phyloP scores from a whole-genome alignment of 371 early-diverging fungal genomes.

The Mortierella sp. region DNA sequence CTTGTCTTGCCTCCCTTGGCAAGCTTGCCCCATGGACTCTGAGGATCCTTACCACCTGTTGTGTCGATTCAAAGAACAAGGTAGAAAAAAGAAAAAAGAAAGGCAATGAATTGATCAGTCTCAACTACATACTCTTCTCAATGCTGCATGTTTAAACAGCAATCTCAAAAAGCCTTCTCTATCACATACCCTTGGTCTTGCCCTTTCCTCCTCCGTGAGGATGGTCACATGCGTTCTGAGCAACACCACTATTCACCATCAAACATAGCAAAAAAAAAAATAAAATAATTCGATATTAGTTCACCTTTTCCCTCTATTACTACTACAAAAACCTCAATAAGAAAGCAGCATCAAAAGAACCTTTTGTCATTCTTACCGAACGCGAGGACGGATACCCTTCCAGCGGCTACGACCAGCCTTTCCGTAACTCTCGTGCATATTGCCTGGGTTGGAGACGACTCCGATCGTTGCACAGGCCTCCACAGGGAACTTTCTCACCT shows the following conservation, averaged over 20 bases:
- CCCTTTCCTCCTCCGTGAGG: slow-evolving; percentile 99
- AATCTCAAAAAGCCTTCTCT: no score
- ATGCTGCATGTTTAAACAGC: no score
- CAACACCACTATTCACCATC: slow-evolving; percentile 85
- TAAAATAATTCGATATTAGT: not conserved
- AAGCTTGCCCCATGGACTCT: slow-evolving; percentile 95
- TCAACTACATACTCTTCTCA: no score
- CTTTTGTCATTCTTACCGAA: slow-evolving; percentile 72
- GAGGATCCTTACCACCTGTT: slow-evolving; percentile 74
- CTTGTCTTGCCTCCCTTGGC: slow-evolving; percentile 97
- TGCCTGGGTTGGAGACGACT: slow-evolving; percentile 91
- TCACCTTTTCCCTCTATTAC: no score
- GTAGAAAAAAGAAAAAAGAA: not conserved
- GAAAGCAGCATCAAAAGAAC: not conserved
- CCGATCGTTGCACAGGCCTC: slow-evolving; percentile 95
- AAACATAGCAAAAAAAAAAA: not conserved
- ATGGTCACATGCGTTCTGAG: slow-evolving; percentile 99
- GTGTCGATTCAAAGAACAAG: not conserved
- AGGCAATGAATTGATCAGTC: not conserved
- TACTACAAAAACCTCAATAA: not conserved
- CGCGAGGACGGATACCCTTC: slow-evolving; percentile 92
- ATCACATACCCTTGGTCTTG: slow-evolving; percentile 89
- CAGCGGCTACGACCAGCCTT: slow-evolving; percentile 92
- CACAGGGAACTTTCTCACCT: slow-evolving; percentile 89
- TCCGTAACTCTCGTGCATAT: slow-evolving; percentile 90